phyloP scores from a whole-genome alignment of 306 rosid genomes.

The Sechiopsis laciniata region DNA sequence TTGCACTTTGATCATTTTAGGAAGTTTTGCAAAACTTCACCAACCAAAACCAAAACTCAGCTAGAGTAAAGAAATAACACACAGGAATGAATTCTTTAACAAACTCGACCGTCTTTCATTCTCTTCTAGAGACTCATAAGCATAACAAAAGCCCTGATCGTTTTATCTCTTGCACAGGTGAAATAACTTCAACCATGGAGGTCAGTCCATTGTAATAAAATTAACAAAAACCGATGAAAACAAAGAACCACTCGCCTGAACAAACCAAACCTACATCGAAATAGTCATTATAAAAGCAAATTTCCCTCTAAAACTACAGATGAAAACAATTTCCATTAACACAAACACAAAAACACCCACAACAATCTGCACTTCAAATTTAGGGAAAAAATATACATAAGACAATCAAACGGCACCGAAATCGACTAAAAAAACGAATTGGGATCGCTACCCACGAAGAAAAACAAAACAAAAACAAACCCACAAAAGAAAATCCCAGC shows the following conservation, averaged over 20 bases:
- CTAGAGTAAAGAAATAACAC: background rate
- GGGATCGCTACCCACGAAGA: background rate
- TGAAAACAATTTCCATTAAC: background rate
- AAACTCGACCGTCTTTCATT: too few species aligned
- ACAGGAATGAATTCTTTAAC: too few species aligned
- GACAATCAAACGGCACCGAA: background rate
- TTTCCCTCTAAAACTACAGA: background rate
- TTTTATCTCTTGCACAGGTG: too few species aligned
- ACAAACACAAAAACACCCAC: slow-evolving; percentile 8
- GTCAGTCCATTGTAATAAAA: too few species aligned
- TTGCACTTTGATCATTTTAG: slow-evolving; percentile 6
- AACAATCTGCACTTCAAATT: background rate
- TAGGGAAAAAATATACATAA: background rate
- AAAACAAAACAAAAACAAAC: background rate
- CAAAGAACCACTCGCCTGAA: background rate
- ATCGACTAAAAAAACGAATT: slow-evolving; percentile 8
- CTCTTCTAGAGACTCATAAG: too few species aligned
- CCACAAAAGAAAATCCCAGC: background rate
- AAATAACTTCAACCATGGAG: too few species aligned
- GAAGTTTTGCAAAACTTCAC: background rate
- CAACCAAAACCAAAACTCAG: background rate
- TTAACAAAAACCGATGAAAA: too few species aligned
- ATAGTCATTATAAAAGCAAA: background rate
- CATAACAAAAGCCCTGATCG: too few species aligned
- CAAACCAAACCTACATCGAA: slow-evolving; percentile 14